These are phyloP conservation scores for Epichloe gansuensis DNA, from an alignment of 2,329 filamentous ascomycete genomes.

Conservation along the genomic window DNA sequence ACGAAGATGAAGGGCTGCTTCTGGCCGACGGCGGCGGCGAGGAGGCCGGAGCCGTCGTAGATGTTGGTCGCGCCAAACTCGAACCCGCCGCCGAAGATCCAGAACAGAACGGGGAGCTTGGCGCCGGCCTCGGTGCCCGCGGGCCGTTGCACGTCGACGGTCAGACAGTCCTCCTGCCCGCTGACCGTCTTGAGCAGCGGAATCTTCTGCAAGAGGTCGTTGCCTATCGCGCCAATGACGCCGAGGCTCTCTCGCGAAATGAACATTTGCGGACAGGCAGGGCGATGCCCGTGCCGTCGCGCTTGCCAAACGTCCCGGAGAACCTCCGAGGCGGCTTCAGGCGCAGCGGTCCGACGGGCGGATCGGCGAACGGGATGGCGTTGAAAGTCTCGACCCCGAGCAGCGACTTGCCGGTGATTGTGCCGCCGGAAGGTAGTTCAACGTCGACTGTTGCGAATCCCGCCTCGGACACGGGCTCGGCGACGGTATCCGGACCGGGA, in stretches of 20 bases:
- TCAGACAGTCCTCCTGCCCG: slow-evolving; percentile 53
- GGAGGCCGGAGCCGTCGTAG: slow-evolving; percentile 4
- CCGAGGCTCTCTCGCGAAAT: slow-evolving; percentile 36
- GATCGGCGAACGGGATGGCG: slow-evolving; percentile 63
- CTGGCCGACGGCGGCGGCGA: slow-evolving; percentile 28
- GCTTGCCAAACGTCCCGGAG: slow-evolving; percentile 42
- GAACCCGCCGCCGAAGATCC: slow-evolving; percentile 5
- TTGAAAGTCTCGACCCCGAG: slow-evolving; percentile 53
- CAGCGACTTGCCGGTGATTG: slow-evolving; percentile 36
- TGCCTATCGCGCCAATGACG: slow-evolving; percentile 32
- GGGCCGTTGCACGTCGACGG: slow-evolving; percentile 47
- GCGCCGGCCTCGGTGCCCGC: slow-evolving; percentile 38
- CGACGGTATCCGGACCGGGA: slow-evolving; percentile 7
- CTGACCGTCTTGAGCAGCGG: slow-evolving; percentile 45
- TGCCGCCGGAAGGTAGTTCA: slow-evolving; percentile 44
- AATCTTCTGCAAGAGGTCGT: slow-evolving; percentile 37
- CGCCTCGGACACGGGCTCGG: slow-evolving; percentile 20
- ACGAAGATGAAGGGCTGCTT: slow-evolving; percentile 3
- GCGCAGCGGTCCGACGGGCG: slow-evolving; percentile 53
- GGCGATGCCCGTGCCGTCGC: slow-evolving; percentile 45
- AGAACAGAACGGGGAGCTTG: slow-evolving; percentile 47
- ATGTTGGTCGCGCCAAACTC: background rate
- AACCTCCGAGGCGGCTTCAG: slow-evolving; percentile 55
- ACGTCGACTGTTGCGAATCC: slow-evolving; percentile 37
- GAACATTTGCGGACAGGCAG: slow-evolving; percentile 61